Evolutionary conservation across 139 green algal genomes (phyloP).

Genomic region (Coccomyxa sp.): DNA sequence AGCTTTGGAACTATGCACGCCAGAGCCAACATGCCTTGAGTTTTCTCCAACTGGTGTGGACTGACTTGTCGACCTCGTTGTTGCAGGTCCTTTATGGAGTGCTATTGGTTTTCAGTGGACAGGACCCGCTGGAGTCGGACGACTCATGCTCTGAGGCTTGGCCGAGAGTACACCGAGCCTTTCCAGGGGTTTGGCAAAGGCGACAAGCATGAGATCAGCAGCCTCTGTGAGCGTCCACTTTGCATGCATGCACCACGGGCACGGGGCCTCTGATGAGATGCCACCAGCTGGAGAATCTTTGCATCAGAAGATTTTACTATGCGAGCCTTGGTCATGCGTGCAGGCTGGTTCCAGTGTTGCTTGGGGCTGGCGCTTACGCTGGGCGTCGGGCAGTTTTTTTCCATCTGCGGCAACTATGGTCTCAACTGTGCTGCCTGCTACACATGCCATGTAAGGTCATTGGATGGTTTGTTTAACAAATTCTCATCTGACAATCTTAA

Average conservation of each 20-base stretch:
- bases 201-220: constrained; percentile 30
- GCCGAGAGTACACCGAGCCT: constrained; percentile 30
- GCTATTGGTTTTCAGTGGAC: constrained; percentile 32
- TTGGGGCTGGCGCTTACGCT: background rate
- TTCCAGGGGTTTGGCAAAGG: constrained; percentile 16
- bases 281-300: too few relatives aligned
- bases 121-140: constrained; percentile 29
- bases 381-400: constrained; percentile 11
- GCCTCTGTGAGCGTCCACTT: constrained; percentile 23
- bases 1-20: background rate
- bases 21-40: background rate
- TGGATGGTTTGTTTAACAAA: too few relatives aligned
- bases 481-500: too few relatives aligned
- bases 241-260: too few relatives aligned
- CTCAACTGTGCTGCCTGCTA: constrained; percentile 42
- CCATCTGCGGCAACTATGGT: constrained; percentile 27
- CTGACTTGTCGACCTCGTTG: background rate
- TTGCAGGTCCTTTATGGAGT: constrained; percentile 18
- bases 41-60: background rate
- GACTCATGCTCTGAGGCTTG: constrained; percentile 24
- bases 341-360: background rate
- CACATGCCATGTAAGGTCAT: constrained; percentile 36
- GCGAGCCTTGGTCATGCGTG: too few relatives aligned
- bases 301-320: too few relatives aligned
- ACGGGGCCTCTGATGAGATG: too few relatives aligned